These are phyloP conservation scores for Serendipita sp. DNA, from an alignment of 768 basidiomycete genomes.

Conservation along the genomic window DNA sequence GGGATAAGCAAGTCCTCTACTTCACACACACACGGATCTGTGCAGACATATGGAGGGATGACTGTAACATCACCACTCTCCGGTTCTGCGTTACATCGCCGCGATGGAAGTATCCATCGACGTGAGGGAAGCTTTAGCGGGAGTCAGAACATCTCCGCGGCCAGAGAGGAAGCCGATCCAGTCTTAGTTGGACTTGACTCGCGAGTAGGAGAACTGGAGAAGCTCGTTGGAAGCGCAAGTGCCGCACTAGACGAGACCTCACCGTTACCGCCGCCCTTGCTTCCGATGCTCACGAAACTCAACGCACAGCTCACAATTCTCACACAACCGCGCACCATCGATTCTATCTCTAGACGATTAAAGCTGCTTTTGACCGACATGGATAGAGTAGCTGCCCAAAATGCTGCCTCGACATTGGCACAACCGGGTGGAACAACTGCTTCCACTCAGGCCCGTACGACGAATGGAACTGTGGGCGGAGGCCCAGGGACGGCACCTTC, in stretches of 20 bases:
- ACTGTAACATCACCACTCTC: not conserved
- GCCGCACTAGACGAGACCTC: slow-evolving; percentile 68
- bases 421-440: slow-evolving; percentile 32
- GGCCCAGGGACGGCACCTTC: slow-evolving; percentile 16
- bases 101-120: slow-evolving; percentile 12
- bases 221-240: slow-evolving; percentile 65
- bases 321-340: slow-evolving; percentile 90
- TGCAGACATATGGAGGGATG: not conserved
- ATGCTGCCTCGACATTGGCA: slow-evolving; percentile 21
- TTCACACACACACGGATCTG: not conserved
- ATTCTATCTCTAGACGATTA: slow-evolving; percentile 84
- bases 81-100: not conserved
- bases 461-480: slow-evolving; percentile 9
- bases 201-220: slow-evolving; percentile 72
- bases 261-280: slow-evolving; percentile 62
- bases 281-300: slow-evolving; percentile 66
- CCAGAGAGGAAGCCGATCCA: slow-evolving; percentile 23
- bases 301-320: slow-evolving; percentile 76
- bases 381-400: slow-evolving; percentile 46
- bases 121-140: slow-evolving; percentile 7
- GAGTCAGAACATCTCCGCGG: not conserved
- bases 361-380: slow-evolving; percentile 87
- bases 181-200: slow-evolving; percentile 62
- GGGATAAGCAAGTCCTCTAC: slow-evolving; percentile 11
- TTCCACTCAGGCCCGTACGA: slow-evolving; percentile 24